Conservation (phyloP, 768 basidiomycete species). For the Phanerodontia chrysosporium region DNA sequence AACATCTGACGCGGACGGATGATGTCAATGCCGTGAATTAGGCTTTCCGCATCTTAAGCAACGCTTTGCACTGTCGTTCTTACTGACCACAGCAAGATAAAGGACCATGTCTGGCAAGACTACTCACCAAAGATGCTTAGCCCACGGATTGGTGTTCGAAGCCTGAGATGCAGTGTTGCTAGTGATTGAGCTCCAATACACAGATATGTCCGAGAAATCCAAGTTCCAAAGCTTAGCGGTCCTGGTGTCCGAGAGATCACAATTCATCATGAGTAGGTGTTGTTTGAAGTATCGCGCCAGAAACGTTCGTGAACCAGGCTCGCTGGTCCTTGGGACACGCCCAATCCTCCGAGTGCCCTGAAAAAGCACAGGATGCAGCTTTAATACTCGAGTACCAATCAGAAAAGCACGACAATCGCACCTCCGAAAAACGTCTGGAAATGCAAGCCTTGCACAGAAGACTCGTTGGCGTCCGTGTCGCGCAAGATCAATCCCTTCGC, state of each 20-base stretch:
- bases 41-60: neutral
- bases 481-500: conserved; percentile 47
- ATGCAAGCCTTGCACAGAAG: conserved; percentile 63
- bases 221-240: neutral
- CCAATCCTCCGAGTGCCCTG: conserved; percentile 54
- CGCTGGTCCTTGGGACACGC: conserved; percentile 54
- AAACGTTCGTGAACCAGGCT: conserved; percentile 58
- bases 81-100: neutral
- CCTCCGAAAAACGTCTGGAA: conserved; percentile 81
- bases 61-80: neutral
- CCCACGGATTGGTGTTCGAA: too few species aligned
- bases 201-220: too few species aligned
- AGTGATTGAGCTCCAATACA: too few species aligned
- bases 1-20: neutral
- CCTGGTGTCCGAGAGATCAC: neutral
- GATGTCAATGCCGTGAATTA: too few species aligned
- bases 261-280: conserved; percentile 1
- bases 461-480: conserved; percentile 25
- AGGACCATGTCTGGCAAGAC: too few species aligned
- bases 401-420: too few species aligned
- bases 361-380: neutral
- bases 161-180: too few species aligned
- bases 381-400: too few species aligned
- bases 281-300: conserved; percentile 33
- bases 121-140: too few species aligned